Percentiles rank a stretch among this genome's conserved stretches.
These are phyloP conservation scores for Phyllosticta paracitricarpa DNA, from an alignment of 2,329 filamentous ascomycete genomes.

Conservation along the genomic window DNA sequence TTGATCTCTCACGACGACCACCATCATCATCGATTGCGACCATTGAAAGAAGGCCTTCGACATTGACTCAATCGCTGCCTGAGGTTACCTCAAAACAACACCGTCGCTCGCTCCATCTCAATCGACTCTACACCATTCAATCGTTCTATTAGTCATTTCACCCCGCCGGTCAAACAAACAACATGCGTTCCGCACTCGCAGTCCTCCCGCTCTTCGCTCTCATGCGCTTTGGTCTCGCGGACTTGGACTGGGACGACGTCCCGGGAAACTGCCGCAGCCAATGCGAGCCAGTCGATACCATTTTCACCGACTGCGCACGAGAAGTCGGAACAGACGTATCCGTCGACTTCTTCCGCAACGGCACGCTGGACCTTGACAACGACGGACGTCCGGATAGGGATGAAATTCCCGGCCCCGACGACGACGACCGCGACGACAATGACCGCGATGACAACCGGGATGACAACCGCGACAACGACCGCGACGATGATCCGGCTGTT, in stretches of 20 bases:
- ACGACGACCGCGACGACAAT: background rate
- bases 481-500: background rate
- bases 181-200: constrained; percentile 1
- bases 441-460: background rate
- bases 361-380: background rate
- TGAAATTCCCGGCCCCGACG: background rate
- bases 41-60: background rate
- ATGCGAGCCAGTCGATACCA: constrained; percentile 18
- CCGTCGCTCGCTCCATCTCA: background rate
- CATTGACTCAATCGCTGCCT: background rate
- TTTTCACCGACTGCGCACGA: constrained; percentile 19
- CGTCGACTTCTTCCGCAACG: background rate
- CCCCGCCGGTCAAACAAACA: background rate
- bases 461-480: background rate
- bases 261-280: constrained; percentile 20
- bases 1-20: background rate
- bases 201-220: constrained; percentile 1
- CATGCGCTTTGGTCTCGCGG: constrained; percentile 5
- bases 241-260: constrained; percentile 22
- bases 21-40: background rate
- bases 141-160: background rate
- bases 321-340: constrained; percentile 13
- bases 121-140: background rate
- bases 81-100: background rate
- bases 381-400: background rate